Conservation (phyloP, 2,329 filamentous ascomycete species). For the Clarireedia paspali region DNA sequence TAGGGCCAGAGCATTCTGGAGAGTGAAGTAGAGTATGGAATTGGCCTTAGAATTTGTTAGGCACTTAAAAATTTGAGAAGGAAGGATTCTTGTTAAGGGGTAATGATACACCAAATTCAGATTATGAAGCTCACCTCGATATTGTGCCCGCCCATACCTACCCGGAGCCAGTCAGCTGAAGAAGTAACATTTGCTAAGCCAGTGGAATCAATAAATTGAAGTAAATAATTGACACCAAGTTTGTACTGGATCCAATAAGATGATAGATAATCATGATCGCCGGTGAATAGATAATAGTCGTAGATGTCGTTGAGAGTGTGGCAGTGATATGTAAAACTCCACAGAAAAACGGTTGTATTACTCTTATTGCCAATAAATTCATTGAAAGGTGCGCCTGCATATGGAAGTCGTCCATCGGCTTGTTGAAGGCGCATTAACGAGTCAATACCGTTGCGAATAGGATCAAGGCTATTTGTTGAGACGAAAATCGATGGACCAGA, state of each 20-base stretch:
- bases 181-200: conserved; percentile 24
- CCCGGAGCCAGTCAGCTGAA: conserved; percentile 19
- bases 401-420: conserved; percentile 3
- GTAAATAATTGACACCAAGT: conserved; percentile 38
- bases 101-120: no score
- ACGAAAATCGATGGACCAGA: conserved; percentile 46
- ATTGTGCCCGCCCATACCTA: conserved; percentile 23
- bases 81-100: no score
- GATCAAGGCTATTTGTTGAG: conserved; percentile 44
- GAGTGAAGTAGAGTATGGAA: conserved; percentile 36
- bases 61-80: no score
- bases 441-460: conserved; percentile 42
- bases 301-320: conserved; percentile 51
- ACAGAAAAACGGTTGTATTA: conserved; percentile 18
- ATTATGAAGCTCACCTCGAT: conserved; percentile 9
- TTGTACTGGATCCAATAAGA: conserved; percentile 42
- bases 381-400: conserved; percentile 35
- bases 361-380: no score
- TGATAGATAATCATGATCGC: conserved; percentile 40
- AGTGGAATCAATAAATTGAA: conserved; percentile 31
- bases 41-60: conserved; percentile 8
- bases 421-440: conserved; percentile 18
- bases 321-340: conserved; percentile 48
- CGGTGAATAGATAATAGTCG: conserved; percentile 49
- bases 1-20: conserved; percentile 37